Evolutionary conservation across 2,329 filamentous ascomycete species (phyloP).

Genomic region (Cryphonectria radicalis): DNA sequence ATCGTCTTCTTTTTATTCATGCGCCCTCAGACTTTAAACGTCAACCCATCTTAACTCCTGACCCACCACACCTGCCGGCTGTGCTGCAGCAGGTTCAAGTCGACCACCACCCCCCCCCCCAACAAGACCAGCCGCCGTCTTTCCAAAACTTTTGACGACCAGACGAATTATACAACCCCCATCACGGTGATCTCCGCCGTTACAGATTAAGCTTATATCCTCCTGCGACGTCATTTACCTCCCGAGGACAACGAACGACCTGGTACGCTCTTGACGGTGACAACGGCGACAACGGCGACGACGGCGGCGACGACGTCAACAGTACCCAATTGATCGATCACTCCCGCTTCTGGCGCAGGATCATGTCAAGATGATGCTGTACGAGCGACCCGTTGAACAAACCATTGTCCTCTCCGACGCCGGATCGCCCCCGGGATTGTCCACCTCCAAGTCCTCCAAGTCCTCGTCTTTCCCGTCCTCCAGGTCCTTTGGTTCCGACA

Average conservation of each 20-base stretch:
- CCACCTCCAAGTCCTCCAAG: constrained; percentile 84
- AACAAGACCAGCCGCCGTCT: neutral
- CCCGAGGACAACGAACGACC: neutral
- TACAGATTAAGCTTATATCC: constrained; percentile 5
- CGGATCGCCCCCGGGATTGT: constrained; percentile 77
- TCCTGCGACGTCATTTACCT: constrained; percentile 1
- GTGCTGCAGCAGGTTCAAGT: neutral
- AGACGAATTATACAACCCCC: neutral
- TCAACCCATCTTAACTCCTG: neutral
- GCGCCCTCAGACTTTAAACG: neutral
- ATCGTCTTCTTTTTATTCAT: neutral
- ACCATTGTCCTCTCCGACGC: constrained; percentile 50
- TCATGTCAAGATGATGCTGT: constrained; percentile 45
- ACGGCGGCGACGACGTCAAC: too few relatives aligned
- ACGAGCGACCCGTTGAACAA: constrained; percentile 44
- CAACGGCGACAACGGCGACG: neutral
- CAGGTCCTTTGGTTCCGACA: constrained; percentile 61
- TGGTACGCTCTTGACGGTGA: neutral
- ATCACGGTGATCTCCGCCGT: constrained; percentile 1
- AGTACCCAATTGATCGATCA: neutral
- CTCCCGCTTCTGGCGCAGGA: constrained; percentile 6
- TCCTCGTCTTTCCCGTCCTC: constrained; percentile 86
- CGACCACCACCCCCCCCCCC: neutral
- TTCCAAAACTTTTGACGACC: neutral
- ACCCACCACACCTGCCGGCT: constrained; percentile 4